Evolutionary conservation across 495 filamentous ascomycete species (phyloP), one percentile per base, ranked within the genome.

Genomic region (Aspergillus asperescens): DNA sequence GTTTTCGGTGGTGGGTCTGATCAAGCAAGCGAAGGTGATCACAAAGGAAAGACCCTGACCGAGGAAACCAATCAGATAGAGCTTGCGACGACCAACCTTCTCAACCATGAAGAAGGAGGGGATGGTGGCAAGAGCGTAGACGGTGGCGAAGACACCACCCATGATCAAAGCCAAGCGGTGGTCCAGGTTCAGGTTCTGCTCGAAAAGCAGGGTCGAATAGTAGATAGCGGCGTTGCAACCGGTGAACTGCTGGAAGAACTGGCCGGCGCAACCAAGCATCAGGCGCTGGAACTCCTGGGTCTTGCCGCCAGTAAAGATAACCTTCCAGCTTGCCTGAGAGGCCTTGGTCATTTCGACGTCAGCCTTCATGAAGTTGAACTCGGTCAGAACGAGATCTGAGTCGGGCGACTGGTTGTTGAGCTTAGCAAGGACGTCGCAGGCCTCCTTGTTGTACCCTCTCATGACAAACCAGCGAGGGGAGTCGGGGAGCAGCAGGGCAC

Each of bases 151-250:
- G 32, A 90, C 79, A 62, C 88, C 88, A 29, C 87, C 88, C 5
- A 92, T 70, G 12, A 92, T 71, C 9, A 91, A 65, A 12, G 81
- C 76, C 56, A 90, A 75, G 48, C 78, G 77, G 55, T 83, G 77
- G 1, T 61, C 64, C 55, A 78, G 70, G 16, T 68, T 55, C 56
- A 91, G 81, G 16, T 81, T 83, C 9, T 76, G 63, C 68, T 89
- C 64, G 69, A 91, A 89, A 0, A 93, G 77, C 34, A 90, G 78
- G 0, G 87, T 86, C 55, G 87, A 86, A 69, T 86, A 91, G 75
- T 93, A 93, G 62, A 90, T 91, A 57, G 88, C 85, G 10, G 86
- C 87, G 52, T 91, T 91, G 68, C 85, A 89, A 31, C 72, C 72
- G 48, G 81, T 81, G 51, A 90, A 74, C 59, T 93, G 88, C 69